Evolutionary conservation across 805 yeast species (phyloP).

Genomic region (Tetrapisispora iriomotensis): DNA sequence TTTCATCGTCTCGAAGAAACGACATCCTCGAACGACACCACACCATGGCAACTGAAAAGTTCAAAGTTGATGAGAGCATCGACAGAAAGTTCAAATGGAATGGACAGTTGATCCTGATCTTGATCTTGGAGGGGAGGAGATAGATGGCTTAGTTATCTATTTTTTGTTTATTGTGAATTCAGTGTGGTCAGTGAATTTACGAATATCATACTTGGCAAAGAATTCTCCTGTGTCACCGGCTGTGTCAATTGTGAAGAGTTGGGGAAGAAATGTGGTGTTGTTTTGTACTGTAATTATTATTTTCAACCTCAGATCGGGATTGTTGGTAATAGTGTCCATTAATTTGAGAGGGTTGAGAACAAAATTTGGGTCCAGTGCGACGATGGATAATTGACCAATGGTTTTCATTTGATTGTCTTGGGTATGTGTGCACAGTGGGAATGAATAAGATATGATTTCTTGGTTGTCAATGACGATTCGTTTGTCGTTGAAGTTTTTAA

Average conservation of each 20-base stretch:
- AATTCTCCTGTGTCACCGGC: constrained; percentile 14
- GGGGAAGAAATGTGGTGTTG: constrained; percentile 7
- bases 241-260: constrained; percentile 14
- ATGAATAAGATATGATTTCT: constrained; percentile 10
- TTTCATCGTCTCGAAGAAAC: too few relatives aligned
- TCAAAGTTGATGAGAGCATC: too few relatives aligned
- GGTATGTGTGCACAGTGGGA: constrained; percentile 9
- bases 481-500: constrained; percentile 4
- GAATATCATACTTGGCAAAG: constrained; percentile 10
- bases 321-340: background rate
- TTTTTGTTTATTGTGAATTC: constrained; percentile 14
- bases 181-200: constrained; percentile 10
- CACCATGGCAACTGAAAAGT: too few relatives aligned
- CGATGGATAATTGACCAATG: constrained; percentile 5
- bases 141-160: background rate
- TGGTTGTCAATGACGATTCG: constrained; percentile 8
- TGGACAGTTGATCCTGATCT: too few relatives aligned
- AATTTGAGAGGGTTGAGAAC: too few relatives aligned
- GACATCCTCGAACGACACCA: too few relatives aligned
- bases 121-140: too few relatives aligned
- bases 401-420: constrained; percentile 11
- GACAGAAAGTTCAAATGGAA: too few relatives aligned
- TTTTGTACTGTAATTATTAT: constrained; percentile 16
- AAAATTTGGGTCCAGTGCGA: background rate
- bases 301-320: constrained; percentile 6